Percentiles rank a stretch among this genome's conserved stretches.
phyloP scores from a whole-genome alignment of 495 filamentous ascomycete species.

The Hypoxylon lenormandii region DNA sequence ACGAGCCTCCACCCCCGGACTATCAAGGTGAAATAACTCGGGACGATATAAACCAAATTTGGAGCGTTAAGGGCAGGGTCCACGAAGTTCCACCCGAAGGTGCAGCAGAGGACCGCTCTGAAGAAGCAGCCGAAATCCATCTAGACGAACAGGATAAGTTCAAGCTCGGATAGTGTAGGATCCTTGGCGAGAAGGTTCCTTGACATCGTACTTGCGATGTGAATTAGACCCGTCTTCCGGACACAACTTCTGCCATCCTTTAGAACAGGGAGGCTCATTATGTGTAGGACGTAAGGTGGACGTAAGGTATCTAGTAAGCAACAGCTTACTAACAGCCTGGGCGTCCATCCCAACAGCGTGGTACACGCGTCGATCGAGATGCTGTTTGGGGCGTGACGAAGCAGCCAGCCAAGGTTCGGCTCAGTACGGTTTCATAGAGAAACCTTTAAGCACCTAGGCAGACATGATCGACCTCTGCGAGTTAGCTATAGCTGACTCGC shows the following conservation, averaged over 20 bases:
- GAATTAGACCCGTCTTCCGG: background rate
- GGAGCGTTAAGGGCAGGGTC: constrained; percentile 50
- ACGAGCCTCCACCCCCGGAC: constrained; percentile 26
- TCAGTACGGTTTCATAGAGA: constrained; percentile 23
- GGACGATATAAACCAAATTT: constrained; percentile 43
- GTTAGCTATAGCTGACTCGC: constrained; percentile 7
- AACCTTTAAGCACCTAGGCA: constrained; percentile 16
- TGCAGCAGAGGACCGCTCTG: constrained; percentile 46
- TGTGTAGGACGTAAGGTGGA: background rate
- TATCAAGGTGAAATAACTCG: constrained; percentile 41
- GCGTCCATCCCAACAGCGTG: background rate
- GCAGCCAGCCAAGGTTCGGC: constrained; percentile 5
- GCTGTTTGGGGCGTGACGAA: background rate
- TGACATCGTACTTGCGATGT: background rate
- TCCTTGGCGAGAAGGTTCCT: background rate
- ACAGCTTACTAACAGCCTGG: background rate
- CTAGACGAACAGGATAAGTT: constrained; percentile 54
- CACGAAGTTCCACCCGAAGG: constrained; percentile 53
- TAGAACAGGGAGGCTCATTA: background rate
- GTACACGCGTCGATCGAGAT: constrained; percentile 4
- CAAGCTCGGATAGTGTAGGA: constrained; percentile 35
- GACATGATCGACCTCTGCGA: constrained; percentile 1
- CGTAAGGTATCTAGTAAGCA: constrained; percentile 2
- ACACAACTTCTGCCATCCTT: background rate
- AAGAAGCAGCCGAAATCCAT: constrained; percentile 62